A percentile compares a stretch with the other conserved stretches of the same genome.
Conservation (phyloP, 768 basidiomycete species). For the Naganishia onofrii region DNA sequence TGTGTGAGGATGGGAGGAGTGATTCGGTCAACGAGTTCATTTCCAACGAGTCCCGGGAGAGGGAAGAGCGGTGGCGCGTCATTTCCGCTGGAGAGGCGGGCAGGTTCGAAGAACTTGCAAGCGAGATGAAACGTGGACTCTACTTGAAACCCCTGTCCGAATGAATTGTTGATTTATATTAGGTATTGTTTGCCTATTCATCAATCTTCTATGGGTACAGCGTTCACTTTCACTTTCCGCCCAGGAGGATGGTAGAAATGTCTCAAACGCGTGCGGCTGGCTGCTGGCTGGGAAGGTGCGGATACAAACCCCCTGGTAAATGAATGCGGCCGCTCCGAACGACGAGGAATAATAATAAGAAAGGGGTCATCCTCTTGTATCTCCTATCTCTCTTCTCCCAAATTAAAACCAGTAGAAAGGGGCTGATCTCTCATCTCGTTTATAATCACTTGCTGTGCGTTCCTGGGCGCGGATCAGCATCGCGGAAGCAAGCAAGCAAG, state of each 20-base stretch:
- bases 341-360: too few species aligned
- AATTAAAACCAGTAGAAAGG: too few species aligned
- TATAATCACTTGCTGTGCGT: too few species aligned
- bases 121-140: constrained; percentile 3
- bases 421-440: too few species aligned
- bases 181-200: too few species aligned
- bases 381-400: too few species aligned
- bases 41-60: constrained; percentile 1
- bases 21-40: neutral
- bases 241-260: neutral
- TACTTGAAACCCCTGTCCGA: neutral
- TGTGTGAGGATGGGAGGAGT: neutral
- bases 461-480: neutral
- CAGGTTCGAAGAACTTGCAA: neutral
- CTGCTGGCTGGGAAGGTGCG: too few species aligned
- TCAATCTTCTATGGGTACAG: too few species aligned
- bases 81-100: neutral
- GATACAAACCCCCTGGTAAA: neutral
- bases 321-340: neutral
- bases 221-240: too few species aligned
- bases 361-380: too few species aligned
- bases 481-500: neutral
- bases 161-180: too few species aligned
- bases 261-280: neutral
- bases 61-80: neutral